A percentile compares a stretch with the other conserved stretches of the same genome.
These are phyloP conservation scores for Trifolium repens DNA, from an alignment of 306 rosid genomes.

Conservation along the genomic window DNA sequence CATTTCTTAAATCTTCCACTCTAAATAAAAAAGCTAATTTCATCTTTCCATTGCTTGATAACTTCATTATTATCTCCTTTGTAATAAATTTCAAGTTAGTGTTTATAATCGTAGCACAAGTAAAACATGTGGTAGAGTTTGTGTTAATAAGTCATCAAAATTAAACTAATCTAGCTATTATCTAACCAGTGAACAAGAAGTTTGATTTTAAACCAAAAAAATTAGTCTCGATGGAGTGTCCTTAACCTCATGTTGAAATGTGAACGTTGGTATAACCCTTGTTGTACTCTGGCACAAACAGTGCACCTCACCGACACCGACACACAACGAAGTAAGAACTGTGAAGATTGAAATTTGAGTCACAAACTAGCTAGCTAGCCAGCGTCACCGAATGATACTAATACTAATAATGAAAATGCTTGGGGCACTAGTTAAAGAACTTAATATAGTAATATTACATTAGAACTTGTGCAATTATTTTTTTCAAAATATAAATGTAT, in stretches of 20 bases:
- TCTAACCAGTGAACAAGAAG: background rate
- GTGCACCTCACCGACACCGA: slow-evolving; percentile 14
- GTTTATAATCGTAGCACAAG: no score
- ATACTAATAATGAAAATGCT: no score
- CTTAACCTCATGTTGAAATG: background rate
- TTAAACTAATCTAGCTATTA: background rate
- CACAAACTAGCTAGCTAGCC: background rate
- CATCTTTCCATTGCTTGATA: no score
- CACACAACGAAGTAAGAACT: background rate
- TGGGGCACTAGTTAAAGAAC: no score
- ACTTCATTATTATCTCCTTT: no score
- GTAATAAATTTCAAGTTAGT: no score
- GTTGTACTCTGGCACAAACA: background rate
- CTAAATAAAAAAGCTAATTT: no score
- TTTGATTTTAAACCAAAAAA: no score
- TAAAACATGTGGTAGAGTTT: background rate
- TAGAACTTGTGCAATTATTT: no score
- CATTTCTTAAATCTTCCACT: no score
- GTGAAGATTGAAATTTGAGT: background rate
- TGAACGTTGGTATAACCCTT: background rate
- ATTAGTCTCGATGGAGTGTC: background rate
- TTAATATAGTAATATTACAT: no score
- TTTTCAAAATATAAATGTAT: no score
- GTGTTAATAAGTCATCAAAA: background rate
- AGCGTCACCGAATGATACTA: background rate